phyloP scores from a whole-genome alignment of 2,329 filamentous ascomycete species.

The Cytospora schulzeri region DNA sequence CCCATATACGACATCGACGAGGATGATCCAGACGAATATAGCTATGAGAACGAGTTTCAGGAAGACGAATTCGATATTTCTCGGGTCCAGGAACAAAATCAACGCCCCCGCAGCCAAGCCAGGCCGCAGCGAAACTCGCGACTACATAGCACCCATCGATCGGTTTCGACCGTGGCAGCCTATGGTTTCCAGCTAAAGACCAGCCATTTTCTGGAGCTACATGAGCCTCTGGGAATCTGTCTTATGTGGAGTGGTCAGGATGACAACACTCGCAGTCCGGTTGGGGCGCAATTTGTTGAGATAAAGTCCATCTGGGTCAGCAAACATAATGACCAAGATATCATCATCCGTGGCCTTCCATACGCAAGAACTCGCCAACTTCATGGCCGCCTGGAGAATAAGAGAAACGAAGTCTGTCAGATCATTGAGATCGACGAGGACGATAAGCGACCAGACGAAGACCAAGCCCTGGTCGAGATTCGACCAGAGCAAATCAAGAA shows the following conservation, averaged over 20 bases:
- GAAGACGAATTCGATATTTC: neutral
- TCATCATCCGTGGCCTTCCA: constrained; percentile 43
- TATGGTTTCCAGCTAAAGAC: neutral
- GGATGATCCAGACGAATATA: neutral
- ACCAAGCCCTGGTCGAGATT: constrained; percentile 48
- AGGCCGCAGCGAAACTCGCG: neutral
- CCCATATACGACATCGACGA: neutral
- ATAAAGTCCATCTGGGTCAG: constrained; percentile 42
- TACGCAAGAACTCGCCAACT: constrained; percentile 41
- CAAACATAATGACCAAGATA: constrained; percentile 34
- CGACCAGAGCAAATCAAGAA: constrained; percentile 40
- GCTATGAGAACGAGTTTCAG: neutral
- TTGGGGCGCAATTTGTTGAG: constrained; percentile 43
- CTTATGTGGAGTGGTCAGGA: neutral
- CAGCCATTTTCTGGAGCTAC: neutral
- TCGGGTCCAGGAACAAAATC: neutral
- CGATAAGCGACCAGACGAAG: constrained; percentile 35
- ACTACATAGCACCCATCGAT: neutral
- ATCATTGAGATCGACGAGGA: constrained; percentile 44
- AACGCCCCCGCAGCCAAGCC: neutral
- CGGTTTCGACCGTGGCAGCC: neutral
- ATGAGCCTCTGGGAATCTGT: constrained; percentile 18
- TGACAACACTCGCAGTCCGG: constrained; percentile 21
- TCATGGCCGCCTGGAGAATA: constrained; percentile 40
- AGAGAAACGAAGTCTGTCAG: constrained; percentile 48